phyloP scores from a whole-genome alignment of 140 eudicot species.

The Anethum foeniculum region DNA sequence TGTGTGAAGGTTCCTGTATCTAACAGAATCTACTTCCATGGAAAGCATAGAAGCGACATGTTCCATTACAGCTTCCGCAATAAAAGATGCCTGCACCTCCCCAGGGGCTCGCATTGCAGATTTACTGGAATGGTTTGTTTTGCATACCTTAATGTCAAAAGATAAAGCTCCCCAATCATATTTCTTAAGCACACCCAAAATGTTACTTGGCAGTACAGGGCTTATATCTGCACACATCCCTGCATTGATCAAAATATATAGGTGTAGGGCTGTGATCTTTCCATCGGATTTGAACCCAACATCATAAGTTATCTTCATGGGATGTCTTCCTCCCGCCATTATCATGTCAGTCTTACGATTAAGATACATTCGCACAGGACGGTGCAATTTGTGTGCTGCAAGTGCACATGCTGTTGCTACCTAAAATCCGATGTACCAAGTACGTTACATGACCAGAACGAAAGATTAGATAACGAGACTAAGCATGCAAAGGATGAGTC shows the following conservation, averaged over 20 bases:
- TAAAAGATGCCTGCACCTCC: slow-evolving; percentile 71
- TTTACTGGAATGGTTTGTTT: slow-evolving; percentile 67
- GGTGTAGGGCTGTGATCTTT: slow-evolving; percentile 71
- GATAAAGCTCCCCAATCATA: slow-evolving; percentile 87
- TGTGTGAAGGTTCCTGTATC: slow-evolving; percentile 61
- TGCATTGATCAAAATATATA: slow-evolving; percentile 54
- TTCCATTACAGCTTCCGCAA: slow-evolving; percentile 80
- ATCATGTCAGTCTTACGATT: slow-evolving; percentile 89
- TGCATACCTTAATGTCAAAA: slow-evolving; percentile 68
- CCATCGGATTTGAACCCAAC: slow-evolving; percentile 83
- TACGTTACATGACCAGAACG: background rate
- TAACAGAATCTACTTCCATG: slow-evolving; percentile 57
- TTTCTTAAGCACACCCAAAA: slow-evolving; percentile 52
- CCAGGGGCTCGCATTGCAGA: slow-evolving; percentile 97
- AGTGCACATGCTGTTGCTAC: slow-evolving; percentile 89
- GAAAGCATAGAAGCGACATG: slow-evolving; percentile 60
- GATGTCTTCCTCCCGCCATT: slow-evolving; percentile 90
- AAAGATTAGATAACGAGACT: background rate
- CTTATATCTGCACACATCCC: slow-evolving; percentile 65
- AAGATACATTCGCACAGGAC: slow-evolving; percentile 68
- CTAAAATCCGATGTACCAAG: slow-evolving; percentile 22
- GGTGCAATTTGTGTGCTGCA: slow-evolving; percentile 74
- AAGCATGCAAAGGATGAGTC: background rate
- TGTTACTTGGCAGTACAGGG: slow-evolving; percentile 49
- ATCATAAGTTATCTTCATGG: slow-evolving; percentile 82